Conservation (phyloP, 2,329 filamentous ascomycete species). For the Trichoderma atroviride region DNA sequence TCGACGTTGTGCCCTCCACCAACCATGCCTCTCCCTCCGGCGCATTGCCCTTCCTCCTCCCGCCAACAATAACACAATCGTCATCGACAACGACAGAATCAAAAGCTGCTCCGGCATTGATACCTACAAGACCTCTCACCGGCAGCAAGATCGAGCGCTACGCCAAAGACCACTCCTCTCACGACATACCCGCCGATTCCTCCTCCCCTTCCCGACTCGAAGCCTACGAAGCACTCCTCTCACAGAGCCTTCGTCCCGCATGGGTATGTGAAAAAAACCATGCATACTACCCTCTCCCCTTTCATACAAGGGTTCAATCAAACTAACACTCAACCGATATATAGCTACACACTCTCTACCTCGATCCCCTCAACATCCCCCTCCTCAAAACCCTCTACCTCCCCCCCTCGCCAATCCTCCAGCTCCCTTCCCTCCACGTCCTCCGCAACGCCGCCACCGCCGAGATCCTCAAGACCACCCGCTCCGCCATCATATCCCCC, state of each 20-base stretch:
- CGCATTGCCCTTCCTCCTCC: slow-evolving; percentile 83
- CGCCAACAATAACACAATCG: slow-evolving; percentile 38
- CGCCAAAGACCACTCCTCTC: slow-evolving; percentile 52
- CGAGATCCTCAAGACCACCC: slow-evolving; percentile 68
- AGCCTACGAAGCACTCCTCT: slow-evolving; percentile 77
- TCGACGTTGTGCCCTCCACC: slow-evolving; percentile 70
- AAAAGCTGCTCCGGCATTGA: neutral
- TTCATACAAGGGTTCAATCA: no score
- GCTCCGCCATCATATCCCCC: slow-evolving; percentile 42
- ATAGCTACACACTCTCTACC: slow-evolving; percentile 81
- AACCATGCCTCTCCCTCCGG: slow-evolving; percentile 94
- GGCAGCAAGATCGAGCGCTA: slow-evolving; percentile 68
- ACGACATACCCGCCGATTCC: slow-evolving; percentile 50
- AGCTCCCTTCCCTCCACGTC: slow-evolving; percentile 62
- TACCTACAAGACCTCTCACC: slow-evolving; percentile 48
- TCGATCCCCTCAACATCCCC: slow-evolving; percentile 67
- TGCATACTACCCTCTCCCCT: no score
- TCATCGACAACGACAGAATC: slow-evolving; percentile 15
- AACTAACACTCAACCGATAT: no score
- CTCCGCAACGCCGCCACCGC: slow-evolving; percentile 72
- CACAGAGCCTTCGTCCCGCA: slow-evolving; percentile 76
- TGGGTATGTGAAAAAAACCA: slow-evolving; percentile 69
- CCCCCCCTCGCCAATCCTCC: slow-evolving; percentile 65
- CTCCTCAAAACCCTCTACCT: slow-evolving; percentile 76
- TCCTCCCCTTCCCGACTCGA: slow-evolving; percentile 62